phyloP scores from a whole-genome alignment of 169 alveolate genomes.

The Plasmodium fragile region DNA sequence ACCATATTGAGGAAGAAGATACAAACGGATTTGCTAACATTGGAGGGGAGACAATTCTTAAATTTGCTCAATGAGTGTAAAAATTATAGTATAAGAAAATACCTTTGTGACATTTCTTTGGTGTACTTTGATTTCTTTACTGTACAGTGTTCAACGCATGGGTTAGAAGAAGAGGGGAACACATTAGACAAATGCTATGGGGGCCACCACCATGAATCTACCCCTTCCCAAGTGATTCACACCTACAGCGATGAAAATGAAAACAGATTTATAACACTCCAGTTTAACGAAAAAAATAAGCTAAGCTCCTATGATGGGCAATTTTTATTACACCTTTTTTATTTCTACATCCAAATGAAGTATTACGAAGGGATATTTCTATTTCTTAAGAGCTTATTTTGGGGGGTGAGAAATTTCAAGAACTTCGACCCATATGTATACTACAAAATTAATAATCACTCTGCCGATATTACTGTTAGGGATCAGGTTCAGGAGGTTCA shows the following conservation, averaged over 20 bases:
- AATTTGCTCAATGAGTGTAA: slow-evolving; percentile 7
- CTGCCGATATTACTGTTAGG: background rate
- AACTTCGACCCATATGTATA: slow-evolving; percentile 30
- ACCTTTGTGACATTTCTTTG: slow-evolving; percentile 68
- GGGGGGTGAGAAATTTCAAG: slow-evolving; percentile 20
- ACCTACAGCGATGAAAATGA: background rate
- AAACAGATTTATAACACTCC: background rate
- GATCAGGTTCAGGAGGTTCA: background rate
- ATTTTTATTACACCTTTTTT: slow-evolving; percentile 45
- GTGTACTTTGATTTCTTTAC: slow-evolving; percentile 28
- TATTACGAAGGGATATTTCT: slow-evolving; percentile 53
- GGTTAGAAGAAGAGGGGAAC: background rate
- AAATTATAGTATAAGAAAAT: slow-evolving; percentile 24
- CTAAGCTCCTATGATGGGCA: slow-evolving; percentile 10
- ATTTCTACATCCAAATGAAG: slow-evolving; percentile 14
- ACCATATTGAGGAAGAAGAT: slow-evolving; percentile 34
- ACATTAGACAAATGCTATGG: background rate
- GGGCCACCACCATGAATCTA: background rate
- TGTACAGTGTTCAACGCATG: background rate
- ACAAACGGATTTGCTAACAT: slow-evolving; percentile 19
- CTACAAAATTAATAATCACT: slow-evolving; percentile 25
- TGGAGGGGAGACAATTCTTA: slow-evolving; percentile 10
- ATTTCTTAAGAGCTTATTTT: slow-evolving; percentile 45
- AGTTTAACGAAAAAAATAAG: slow-evolving; percentile 29
- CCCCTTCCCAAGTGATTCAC: background rate